Evolutionary conservation across 495 filamentous ascomycete species (phyloP), one percentile per base, ranked within the genome.

Genomic region (Choiromyces venosus): DNA sequence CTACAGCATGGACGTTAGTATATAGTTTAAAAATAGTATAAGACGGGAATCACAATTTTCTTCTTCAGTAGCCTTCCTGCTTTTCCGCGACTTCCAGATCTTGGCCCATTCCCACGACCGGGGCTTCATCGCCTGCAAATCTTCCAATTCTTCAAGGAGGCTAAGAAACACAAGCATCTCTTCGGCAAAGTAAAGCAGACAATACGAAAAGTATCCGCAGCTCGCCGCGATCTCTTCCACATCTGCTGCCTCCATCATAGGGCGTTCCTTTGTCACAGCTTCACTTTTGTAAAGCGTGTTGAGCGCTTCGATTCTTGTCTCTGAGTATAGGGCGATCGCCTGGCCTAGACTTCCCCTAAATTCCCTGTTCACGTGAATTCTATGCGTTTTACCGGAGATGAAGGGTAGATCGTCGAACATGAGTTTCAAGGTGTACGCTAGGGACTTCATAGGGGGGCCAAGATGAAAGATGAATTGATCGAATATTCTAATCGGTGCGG

Each of bases 171-270:
- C 87, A 71, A 91, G 87, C 85, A 96, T 90, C 80, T 97, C 93
- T 79, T 96, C 91, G 0, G 93, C 93, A 82, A 98, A 93, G 74
- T 93, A 90, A 71, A 93, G 86, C 37, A 99, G 84, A 29, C 91
- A 93, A 78, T 93, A 96, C 79, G 90, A 92, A 81, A 97, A 99
- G 80, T 98, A 93, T 4, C 94, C 94, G 79, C 95, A 99, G 65
- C 92, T 94, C 7, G 95, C 95, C 39, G 93, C 92, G 12, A 98
- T 93, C 82, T 99, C 95, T 81, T 99, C 95, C 67, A 96, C 91
- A 80, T 97, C 95, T 8, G 95, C 95, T 73, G 94, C 91, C n/a
- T 92, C 85, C 56, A 90, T 89, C 40, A 91, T 84, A 2, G 88
- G 87, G 39, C 88, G 85, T 8, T 44, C 44, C 70, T 87, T 87